Conservation (phyloP, 129 eudicot species). For the Lactuca sativa region DNA sequence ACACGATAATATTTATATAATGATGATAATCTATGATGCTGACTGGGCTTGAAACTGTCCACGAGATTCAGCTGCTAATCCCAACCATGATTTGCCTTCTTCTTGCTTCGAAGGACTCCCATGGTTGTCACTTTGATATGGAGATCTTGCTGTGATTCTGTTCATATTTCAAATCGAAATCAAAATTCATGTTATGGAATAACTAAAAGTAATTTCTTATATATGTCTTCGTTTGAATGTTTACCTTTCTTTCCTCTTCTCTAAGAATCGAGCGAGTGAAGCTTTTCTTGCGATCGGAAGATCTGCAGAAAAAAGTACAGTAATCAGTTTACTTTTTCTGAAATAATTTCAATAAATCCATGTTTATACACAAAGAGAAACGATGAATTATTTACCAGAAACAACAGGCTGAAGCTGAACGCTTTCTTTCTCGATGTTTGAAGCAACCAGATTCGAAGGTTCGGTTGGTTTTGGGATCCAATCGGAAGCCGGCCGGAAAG, state of each 20-base stretch:
- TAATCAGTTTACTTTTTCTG: background rate
- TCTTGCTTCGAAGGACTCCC: conserved; percentile 25
- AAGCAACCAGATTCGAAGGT: background rate
- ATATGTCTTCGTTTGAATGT: background rate
- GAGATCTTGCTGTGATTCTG: conserved; percentile 46
- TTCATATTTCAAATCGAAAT: background rate
- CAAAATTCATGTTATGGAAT: background rate
- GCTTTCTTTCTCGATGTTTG: conserved; percentile 5
- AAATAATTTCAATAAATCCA: background rate
- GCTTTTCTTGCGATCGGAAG: conserved; percentile 63
- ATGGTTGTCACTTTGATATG: conserved; percentile 13
- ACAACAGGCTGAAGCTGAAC: conserved; percentile 18
- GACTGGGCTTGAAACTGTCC: background rate
- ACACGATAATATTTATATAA: background rate
- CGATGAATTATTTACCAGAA: conserved; percentile 24
- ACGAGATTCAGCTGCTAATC: conserved; percentile 35
- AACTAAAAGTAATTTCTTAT: background rate
- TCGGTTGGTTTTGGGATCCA: conserved; percentile 27
- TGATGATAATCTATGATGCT: too few relatives aligned
- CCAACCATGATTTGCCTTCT: conserved; percentile 44
- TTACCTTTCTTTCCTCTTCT: conserved; percentile 68
- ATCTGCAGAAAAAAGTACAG: conserved; percentile 31
- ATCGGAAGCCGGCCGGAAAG: conserved; percentile 15
- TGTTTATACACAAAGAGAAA: background rate
- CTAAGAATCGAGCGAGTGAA: conserved; percentile 57